Evolutionary conservation across 768 basidiomycete species (phyloP).

Genomic region (Leucocoprinus birnbaumii): DNA sequence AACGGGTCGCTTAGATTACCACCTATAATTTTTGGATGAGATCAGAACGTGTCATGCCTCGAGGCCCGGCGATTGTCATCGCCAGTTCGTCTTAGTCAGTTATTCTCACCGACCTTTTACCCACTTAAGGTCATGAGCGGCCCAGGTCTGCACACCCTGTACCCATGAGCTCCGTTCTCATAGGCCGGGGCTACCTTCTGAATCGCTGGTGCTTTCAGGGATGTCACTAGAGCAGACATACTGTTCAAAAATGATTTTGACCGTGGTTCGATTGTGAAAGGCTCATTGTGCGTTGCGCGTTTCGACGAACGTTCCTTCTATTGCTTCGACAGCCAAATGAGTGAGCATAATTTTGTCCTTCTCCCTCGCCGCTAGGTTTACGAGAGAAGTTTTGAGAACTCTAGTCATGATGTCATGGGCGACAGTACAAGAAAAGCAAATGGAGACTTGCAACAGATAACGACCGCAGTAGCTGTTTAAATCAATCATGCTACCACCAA

Average conservation of each 20-base stretch:
- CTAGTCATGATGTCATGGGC: background rate
- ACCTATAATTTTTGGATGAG: conserved; percentile 30
- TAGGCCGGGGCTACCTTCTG: background rate
- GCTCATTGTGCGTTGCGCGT: background rate
- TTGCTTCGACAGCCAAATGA: conserved; percentile 1
- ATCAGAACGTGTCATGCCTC: conserved; percentile 49
- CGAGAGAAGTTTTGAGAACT: background rate
- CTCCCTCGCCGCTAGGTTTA: background rate
- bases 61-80: conserved; percentile 26
- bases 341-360: background rate
- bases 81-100: background rate
- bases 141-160: conserved; percentile 13
- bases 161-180: conserved; percentile 2
- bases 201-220: background rate
- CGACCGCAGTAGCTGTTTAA: background rate
- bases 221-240: too few species aligned
- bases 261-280: too few species aligned
- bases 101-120: conserved; percentile 4
- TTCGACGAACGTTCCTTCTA: background rate
- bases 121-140: conserved; percentile 8
- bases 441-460: background rate
- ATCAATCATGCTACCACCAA: background rate
- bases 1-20: conserved; percentile 32
- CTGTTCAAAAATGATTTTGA: background rate
- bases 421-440: background rate